Conservation (phyloP, 495 filamentous ascomycete species). For the Aspergillus wentii region DNA sequence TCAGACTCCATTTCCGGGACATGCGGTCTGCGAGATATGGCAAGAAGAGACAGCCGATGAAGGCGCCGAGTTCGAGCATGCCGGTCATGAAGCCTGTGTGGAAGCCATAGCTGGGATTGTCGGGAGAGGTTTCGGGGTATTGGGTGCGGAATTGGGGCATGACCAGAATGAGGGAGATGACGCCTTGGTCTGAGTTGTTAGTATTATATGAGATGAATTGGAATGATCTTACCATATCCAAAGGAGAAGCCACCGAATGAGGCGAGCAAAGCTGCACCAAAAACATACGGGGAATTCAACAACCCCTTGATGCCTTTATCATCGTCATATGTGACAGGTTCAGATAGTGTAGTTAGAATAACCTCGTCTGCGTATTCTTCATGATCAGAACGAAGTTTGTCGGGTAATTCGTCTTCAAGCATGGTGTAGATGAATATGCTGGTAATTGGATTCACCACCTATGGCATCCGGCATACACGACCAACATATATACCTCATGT, state of each 20-base stretch:
- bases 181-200: slow-evolving; percentile 17
- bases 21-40: slow-evolving; percentile 19
- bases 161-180: slow-evolving; percentile 19
- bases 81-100: slow-evolving; percentile 15
- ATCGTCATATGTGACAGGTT: slow-evolving; percentile 5
- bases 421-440: no score
- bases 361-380: slow-evolving; percentile 1
- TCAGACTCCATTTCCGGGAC: slow-evolving; percentile 24
- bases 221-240: slow-evolving; percentile 11
- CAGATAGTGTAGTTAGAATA: not conserved
- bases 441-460: no score
- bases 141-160: slow-evolving; percentile 19
- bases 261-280: slow-evolving; percentile 14
- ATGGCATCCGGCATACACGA: no score
- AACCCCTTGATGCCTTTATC: slow-evolving; percentile 9
- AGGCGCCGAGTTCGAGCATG: slow-evolving; percentile 20
- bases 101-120: slow-evolving; percentile 12
- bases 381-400: no score
- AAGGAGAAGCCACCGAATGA: slow-evolving; percentile 17
- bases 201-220: no score
- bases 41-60: slow-evolving; percentile 21
- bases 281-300: slow-evolving; percentile 10
- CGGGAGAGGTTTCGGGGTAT: slow-evolving; percentile 13
- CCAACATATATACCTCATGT: no score
- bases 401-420: no score